Percentiles rank a stretch among this genome's conserved stretches.
Conservation (phyloP, 371 early-diverging fungal species). For the Entomophthora muscae region DNA sequence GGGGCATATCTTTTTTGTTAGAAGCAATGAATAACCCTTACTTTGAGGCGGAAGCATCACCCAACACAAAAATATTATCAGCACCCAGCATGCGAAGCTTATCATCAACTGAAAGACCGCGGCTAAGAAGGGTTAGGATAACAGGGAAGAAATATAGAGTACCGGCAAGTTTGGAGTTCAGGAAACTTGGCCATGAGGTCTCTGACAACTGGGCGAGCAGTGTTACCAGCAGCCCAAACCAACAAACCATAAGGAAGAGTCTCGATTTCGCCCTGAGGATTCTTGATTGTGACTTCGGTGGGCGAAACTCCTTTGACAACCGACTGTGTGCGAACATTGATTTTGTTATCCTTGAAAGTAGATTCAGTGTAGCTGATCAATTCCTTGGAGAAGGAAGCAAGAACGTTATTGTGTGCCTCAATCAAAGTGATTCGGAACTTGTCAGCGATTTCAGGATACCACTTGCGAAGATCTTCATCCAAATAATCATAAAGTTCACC, state of each 20-base stretch:
- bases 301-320: conserved; percentile 75
- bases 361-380: conserved; percentile 81
- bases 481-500: conserved; percentile 88
- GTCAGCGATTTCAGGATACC: conserved; percentile 73
- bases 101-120: conserved; percentile 73
- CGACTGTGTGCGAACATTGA: conserved; percentile 69
- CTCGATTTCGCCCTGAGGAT: conserved; percentile 39
- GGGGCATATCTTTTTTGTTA: conserved; percentile 37
- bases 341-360: conserved; percentile 68
- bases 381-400: conserved; percentile 76
- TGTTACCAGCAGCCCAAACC: conserved; percentile 92
- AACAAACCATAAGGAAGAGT: conserved; percentile 71
- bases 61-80: conserved; percentile 60
- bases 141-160: neutral
- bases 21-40: conserved; percentile 6
- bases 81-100: conserved; percentile 58
- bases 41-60: conserved; percentile 73
- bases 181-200: conserved; percentile 52
- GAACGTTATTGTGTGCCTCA: conserved; percentile 71
- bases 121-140: conserved; percentile 13
- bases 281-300: conserved; percentile 58
- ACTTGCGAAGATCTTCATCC: conserved; percentile 55
- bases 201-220: conserved; percentile 57
- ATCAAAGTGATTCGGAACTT: conserved; percentile 77
- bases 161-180: conserved; percentile 47